Percentiles rank a stretch among this genome's conserved stretches.
These are phyloP conservation scores for Saccharomycopsis phalli DNA, from an alignment of 1,139 yeast genomes.

Conservation along the genomic window DNA sequence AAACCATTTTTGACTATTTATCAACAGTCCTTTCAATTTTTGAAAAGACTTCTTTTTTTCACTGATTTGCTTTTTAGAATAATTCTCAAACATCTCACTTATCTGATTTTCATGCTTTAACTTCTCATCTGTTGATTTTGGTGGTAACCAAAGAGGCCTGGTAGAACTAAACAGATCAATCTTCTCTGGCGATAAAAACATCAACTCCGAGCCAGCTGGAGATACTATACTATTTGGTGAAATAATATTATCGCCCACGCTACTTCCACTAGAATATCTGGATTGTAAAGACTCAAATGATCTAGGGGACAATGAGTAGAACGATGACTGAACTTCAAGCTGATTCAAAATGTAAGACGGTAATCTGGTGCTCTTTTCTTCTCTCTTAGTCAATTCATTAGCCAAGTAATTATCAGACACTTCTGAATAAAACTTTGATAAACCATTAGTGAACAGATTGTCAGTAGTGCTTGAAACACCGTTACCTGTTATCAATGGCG, in stretches of 20 bases:
- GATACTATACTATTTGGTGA: constrained; percentile 3
- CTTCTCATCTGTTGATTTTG: constrained; percentile 35
- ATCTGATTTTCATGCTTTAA: constrained; percentile 36
- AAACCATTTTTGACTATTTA: constrained; percentile 28
- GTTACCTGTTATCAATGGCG: constrained; percentile 15
- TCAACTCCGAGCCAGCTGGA: constrained; percentile 37
- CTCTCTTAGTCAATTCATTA: constrained; percentile 18
- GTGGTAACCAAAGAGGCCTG: constrained; percentile 45
- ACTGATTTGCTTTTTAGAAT: constrained; percentile 30
- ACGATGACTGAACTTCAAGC: constrained; percentile 15
- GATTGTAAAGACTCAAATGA: constrained; percentile 3
- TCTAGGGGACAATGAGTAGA: constrained; percentile 8
- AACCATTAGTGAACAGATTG: constrained; percentile 15
- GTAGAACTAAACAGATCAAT: constrained; percentile 33
- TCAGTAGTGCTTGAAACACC: no score
- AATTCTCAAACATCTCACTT: constrained; percentile 30
- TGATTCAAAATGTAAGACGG: constrained; percentile 20
- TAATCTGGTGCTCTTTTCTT: constrained; percentile 13
- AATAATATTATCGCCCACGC: neutral
- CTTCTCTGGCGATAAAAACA: constrained; percentile 38
- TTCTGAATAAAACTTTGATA: constrained; percentile 16
- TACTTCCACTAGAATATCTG: neutral
- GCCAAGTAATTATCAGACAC: constrained; percentile 15
- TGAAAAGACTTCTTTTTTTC: constrained; percentile 27
- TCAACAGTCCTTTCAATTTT: constrained; percentile 28